A percentile compares a stretch with the other conserved stretches of the same genome.
These are phyloP conservation scores for Naumovozyma dairenensis DNA, from an alignment of 805 yeast species.

Conservation along the genomic window DNA sequence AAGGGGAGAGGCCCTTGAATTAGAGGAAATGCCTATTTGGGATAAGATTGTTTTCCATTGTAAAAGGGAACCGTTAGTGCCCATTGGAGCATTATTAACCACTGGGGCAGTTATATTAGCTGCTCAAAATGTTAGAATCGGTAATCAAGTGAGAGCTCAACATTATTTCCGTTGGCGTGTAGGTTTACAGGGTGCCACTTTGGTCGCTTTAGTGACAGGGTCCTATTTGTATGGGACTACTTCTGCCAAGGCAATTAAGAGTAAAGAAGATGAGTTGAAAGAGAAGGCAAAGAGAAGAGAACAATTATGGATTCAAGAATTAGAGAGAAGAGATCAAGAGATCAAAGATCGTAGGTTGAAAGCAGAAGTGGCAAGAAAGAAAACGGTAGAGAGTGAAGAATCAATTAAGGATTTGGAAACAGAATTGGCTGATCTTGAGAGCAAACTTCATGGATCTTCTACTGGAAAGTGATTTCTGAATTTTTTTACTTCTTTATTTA, in stretches of 20 bases:
- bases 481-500: neutral
- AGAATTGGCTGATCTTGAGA: constrained; percentile 23
- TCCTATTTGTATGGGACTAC: constrained; percentile 60
- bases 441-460: constrained; percentile 7
- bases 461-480: no score
- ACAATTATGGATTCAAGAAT: constrained; percentile 76
- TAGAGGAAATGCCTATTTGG: constrained; percentile 11
- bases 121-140: constrained; percentile 61
- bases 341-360: constrained; percentile 57
- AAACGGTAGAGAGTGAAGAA: constrained; percentile 31
- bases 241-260: constrained; percentile 34
- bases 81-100: constrained; percentile 70
- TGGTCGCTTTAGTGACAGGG: constrained; percentile 75
- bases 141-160: constrained; percentile 69
- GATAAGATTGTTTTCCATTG: constrained; percentile 47
- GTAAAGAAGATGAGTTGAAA: constrained; percentile 54
- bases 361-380: constrained; percentile 49
- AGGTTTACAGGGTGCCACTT: constrained; percentile 72
- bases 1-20: neutral
- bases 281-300: constrained; percentile 83
- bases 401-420: constrained; percentile 19
- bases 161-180: constrained; percentile 86
- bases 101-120: constrained; percentile 75
- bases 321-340: constrained; percentile 76
- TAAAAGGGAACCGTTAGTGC: constrained; percentile 83